Evolutionary conservation across 495 filamentous ascomycete genomes (phyloP).

Genomic region (Bathelium albidoporum): DNA sequence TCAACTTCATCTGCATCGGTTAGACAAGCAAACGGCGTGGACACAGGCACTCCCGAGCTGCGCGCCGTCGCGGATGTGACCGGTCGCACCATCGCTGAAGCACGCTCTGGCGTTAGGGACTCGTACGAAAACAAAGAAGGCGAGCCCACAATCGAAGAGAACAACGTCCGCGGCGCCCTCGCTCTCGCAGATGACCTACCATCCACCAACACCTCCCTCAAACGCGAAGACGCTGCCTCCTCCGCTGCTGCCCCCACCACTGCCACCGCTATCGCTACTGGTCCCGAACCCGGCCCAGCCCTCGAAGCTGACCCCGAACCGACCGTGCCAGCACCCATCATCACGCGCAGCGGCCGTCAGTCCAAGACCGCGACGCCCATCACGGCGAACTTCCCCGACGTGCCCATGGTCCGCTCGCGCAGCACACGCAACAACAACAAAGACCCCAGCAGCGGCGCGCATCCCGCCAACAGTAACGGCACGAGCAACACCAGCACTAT

Average conservation of each 20-base stretch:
- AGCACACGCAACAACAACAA: conserved; percentile 13
- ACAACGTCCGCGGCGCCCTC: conserved; percentile 7
- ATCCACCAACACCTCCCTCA: not conserved
- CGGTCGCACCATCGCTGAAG: conserved; percentile 9
- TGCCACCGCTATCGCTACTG: not conserved
- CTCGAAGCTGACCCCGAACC: not conserved
- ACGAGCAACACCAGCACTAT: not conserved
- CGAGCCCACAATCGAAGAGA: conserved; percentile 2
- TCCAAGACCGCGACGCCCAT: conserved; percentile 20
- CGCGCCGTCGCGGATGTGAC: conserved; percentile 7
- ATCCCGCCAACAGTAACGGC: not conserved
- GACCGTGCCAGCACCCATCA: not conserved
- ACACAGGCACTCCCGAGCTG: conserved; percentile 15
- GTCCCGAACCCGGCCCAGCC: not conserved
- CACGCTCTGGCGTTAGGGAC: not conserved
- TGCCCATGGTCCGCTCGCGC: conserved; percentile 15
- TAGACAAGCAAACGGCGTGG: conserved; percentile 12
- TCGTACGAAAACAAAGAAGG: conserved; percentile 6
- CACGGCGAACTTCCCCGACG: conserved; percentile 10
- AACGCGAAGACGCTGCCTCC: not conserved
- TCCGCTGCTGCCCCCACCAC: not conserved
- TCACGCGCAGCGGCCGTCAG: conserved; percentile 14
- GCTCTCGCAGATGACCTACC: not conserved
- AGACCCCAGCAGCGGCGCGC: not conserved
- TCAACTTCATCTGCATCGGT: conserved; percentile 26